Conservation (phyloP, 768 basidiomycete genomes). For the Serpula lacrymans region DNA sequence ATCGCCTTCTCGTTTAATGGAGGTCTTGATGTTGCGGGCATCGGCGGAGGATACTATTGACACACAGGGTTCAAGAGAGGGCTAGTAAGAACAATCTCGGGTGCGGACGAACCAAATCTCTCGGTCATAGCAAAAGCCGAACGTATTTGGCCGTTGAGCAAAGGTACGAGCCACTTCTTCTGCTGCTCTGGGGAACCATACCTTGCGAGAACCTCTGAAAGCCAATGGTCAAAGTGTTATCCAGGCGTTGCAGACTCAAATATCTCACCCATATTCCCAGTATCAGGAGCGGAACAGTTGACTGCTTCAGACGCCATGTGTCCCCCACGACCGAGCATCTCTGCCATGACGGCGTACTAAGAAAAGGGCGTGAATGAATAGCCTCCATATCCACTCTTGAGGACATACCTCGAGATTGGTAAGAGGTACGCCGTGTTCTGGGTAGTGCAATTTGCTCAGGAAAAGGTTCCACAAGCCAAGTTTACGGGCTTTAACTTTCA, state of each 20-base stretch:
- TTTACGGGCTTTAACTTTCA: slow-evolving; percentile 85
- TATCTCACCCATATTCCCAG: slow-evolving; percentile 95
- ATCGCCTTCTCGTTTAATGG: slow-evolving; percentile 77
- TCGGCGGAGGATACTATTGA: slow-evolving; percentile 82
- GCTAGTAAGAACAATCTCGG: slow-evolving; percentile 8
- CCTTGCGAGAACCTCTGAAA: slow-evolving; percentile 88
- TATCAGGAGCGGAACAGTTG: slow-evolving; percentile 96
- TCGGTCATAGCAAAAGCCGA: slow-evolving; percentile 98
- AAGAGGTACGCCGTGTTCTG: slow-evolving; percentile 82
- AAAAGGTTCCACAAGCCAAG: slow-evolving; percentile 97
- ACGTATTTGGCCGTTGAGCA: slow-evolving; percentile 90
- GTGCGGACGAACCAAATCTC: slow-evolving; percentile 67
- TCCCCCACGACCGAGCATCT: slow-evolving; percentile 81
- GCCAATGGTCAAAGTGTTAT: too few species aligned
- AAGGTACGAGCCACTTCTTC: slow-evolving; percentile 81
- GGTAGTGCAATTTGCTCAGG: slow-evolving; percentile 92
- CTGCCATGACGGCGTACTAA: slow-evolving; percentile 98
- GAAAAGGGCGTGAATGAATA: neutral
- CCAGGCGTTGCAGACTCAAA: neutral
- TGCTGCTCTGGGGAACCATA: slow-evolving; percentile 93
- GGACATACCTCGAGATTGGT: slow-evolving; percentile 83
- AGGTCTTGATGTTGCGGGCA: slow-evolving; percentile 91
- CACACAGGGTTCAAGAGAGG: slow-evolving; percentile 3
- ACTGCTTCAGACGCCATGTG: slow-evolving; percentile 81
- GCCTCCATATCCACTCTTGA: neutral